Evolutionary conservation across 2,329 filamentous ascomycete genomes (phyloP).

Genomic region (Cyclaneusma minus): DNA sequence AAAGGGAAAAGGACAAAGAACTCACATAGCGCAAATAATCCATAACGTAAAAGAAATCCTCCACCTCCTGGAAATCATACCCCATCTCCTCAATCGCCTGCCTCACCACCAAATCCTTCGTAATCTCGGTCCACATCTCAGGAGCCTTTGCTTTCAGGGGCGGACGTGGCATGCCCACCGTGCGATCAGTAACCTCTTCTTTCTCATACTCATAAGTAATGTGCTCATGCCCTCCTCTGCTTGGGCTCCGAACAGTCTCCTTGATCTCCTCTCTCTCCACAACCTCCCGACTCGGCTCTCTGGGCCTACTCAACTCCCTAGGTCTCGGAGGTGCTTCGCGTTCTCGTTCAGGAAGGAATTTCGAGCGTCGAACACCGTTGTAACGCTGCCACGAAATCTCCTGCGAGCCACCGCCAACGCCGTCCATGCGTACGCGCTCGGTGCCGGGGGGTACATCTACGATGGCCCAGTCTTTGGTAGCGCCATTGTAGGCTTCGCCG

Average conservation of each 20-base stretch:
- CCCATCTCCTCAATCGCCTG: slow-evolving; percentile 76
- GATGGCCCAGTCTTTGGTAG: slow-evolving; percentile 64
- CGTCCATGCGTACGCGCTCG: slow-evolving; percentile 69
- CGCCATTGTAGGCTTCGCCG: slow-evolving; percentile 60
- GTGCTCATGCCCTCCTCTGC: slow-evolving; percentile 1
- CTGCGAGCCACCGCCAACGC: slow-evolving; percentile 55
- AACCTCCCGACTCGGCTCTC: background rate
- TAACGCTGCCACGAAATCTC: slow-evolving; percentile 70
- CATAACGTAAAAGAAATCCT: slow-evolving; percentile 83
- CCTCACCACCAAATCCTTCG: slow-evolving; percentile 74
- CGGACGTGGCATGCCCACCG: slow-evolving; percentile 22
- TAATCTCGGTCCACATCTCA: slow-evolving; percentile 92
- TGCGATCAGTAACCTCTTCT: slow-evolving; percentile 38
- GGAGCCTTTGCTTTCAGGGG: slow-evolving; percentile 27
- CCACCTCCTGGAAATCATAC: slow-evolving; percentile 84
- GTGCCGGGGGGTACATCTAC: slow-evolving; percentile 76
- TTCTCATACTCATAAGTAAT: slow-evolving; percentile 25
- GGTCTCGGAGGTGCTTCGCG: slow-evolving; percentile 21
- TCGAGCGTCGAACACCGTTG: slow-evolving; percentile 59
- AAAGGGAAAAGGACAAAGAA: slow-evolving; percentile 13
- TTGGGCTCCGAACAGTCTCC: slow-evolving; percentile 2
- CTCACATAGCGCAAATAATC: slow-evolving; percentile 79
- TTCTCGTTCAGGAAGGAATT: slow-evolving; percentile 57
- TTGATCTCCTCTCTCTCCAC: slow-evolving; percentile 5
- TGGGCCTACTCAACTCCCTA: background rate